phyloP scores from a whole-genome alignment of 305 asterid genomes.

The Lippia alba region DNA sequence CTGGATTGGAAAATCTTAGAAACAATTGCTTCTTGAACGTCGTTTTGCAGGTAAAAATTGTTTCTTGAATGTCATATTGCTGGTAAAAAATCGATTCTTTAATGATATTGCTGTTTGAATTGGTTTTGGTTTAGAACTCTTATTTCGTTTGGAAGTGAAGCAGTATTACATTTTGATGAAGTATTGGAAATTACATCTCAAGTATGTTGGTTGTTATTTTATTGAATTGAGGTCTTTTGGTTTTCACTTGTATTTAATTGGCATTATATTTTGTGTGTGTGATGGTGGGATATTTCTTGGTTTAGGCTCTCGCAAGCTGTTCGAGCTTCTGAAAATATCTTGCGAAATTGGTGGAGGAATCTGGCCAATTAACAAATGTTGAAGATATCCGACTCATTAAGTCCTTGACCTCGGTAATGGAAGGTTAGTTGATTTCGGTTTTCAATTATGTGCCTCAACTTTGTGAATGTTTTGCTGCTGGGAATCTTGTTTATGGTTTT shows the following conservation, averaged over 20 bases:
- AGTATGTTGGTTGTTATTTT: too few relatives aligned
- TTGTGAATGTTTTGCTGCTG: slow-evolving; percentile 3
- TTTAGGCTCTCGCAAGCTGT: slow-evolving; percentile 83
- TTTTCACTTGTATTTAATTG: too few relatives aligned
- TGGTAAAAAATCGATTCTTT: too few relatives aligned
- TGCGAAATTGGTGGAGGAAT: slow-evolving; percentile 53
- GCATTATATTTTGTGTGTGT: too few relatives aligned
- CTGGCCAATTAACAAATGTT: too few relatives aligned
- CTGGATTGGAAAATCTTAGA: slow-evolving; percentile 83
- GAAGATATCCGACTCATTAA: slow-evolving; percentile 59
- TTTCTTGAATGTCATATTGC: slow-evolving; percentile 8
- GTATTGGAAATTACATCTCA: too few relatives aligned
- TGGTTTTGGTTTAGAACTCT: too few relatives aligned
- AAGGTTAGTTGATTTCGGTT: slow-evolving; percentile 50
- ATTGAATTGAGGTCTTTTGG: too few relatives aligned
- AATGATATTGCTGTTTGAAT: too few relatives aligned
- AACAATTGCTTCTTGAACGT: slow-evolving; percentile 91
- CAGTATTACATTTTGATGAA: too few relatives aligned
- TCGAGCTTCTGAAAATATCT: slow-evolving; percentile 59
- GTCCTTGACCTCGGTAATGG: slow-evolving; percentile 60
- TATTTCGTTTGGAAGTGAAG: too few relatives aligned
- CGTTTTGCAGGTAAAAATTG: slow-evolving; percentile 75
- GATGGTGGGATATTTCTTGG: slow-evolving; percentile 28
- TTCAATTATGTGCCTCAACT: slow-evolving; percentile 17
- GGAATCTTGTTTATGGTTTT: background rate